Base-by-base conservation (phyloP, 805 yeast genomes). In the Myxozyma melibiosi region DNA sequence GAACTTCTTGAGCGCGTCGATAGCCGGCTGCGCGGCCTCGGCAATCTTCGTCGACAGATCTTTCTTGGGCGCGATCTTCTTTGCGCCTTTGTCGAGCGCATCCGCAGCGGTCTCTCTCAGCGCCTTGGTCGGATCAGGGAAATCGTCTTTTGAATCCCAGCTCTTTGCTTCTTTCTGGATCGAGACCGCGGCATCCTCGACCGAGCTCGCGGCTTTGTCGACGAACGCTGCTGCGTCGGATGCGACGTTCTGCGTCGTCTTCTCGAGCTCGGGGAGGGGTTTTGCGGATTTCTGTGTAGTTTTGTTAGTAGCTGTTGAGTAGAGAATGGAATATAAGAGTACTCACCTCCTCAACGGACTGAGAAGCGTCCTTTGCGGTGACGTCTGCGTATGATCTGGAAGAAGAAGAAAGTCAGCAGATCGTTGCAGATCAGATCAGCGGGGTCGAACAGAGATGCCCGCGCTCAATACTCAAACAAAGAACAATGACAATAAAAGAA, bases 311-410 rank as follows among this genome's bases (percentile, higher is more conserved):
- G 8, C 6, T 8, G 20, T 13, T 35, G 7, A 35, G 46, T 25
- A 22, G 14, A 11, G 8, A 18, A 34, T 20, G 31, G 46, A n/a
- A 6, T 34, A 18, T 43, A 4, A 24, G 18, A 28, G 33, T 6
- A 6, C 11, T 11, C 9, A 56, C 61, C 61, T 56, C 56, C 44
- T 56, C 52, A 34, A 51, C 44, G 20, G 61, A 27, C 53, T 56
- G 61, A 34, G n/a, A 14, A 13, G 61, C 39, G 57, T 51, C 45
- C 24, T 50, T 56, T 34, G 61, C 61, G 14, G 61, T 56, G 7
- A 51, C 56, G 42, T 44, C 57, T 16, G 61, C 61, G 56, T 56
- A 56, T 34, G 53, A 48, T 35, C 40, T 42, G 13, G 38, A 25
- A n/a, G n/a, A n/a, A n/a, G n/a, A n/a, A 33, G 45, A 6, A 16